Base-by-base conservation (phyloP, 2,329 filamentous ascomycete genomes). In the Coccinonectria pachysandricola region DNA sequence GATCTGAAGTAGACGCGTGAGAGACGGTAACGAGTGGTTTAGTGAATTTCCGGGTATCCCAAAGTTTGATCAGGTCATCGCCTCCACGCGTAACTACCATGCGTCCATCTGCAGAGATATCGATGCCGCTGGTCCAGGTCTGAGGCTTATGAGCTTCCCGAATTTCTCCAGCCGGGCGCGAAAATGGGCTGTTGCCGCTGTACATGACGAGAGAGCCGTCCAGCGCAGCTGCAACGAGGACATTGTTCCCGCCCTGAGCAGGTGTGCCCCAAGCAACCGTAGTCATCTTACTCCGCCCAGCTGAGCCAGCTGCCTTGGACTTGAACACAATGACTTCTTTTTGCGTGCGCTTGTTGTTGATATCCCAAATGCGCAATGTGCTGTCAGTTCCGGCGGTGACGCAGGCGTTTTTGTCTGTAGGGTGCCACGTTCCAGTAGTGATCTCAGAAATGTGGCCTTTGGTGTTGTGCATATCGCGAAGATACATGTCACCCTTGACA, bases 21-120 rank as follows among this genome's bases (percentile, higher is more conserved):
- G 77, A 62, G 10, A 84, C 74, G 2, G 77, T 82, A 24, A 85
- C 83, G 9, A 98, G 69, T 4, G 91, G 85, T 31, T 79, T 68
- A 52, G 91, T 96, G 65, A 98, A 93, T 49, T 95, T 96, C 32
- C 91, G 75, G 3, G 79, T 92, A 52, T 98, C 91, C 91, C 91
- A 98, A 2, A 95, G 67, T 59, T 96, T 96, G 55, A 98, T 88
- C 2, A 81, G 70, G 49, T 92, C 75, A 54, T 98, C 91, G 26
- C 87, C 88, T 29, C 91, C 91, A 41, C 86, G 70, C 1, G 86
- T 94, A 6, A 95, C 79, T 3, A 96, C 75, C 60, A 95, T 79
- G 32, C 88, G 73, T 7, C 91, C 91, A 52, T 96, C 91, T 1
- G 77, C 65, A 40, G 88, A 96, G 43, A 98, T 80, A 46, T 93